A percentile compares a stretch with the other conserved stretches of the same genome.
Conservation (phyloP, 108 stramenopile species). For the Stephanodiscus minutulus region DNA sequence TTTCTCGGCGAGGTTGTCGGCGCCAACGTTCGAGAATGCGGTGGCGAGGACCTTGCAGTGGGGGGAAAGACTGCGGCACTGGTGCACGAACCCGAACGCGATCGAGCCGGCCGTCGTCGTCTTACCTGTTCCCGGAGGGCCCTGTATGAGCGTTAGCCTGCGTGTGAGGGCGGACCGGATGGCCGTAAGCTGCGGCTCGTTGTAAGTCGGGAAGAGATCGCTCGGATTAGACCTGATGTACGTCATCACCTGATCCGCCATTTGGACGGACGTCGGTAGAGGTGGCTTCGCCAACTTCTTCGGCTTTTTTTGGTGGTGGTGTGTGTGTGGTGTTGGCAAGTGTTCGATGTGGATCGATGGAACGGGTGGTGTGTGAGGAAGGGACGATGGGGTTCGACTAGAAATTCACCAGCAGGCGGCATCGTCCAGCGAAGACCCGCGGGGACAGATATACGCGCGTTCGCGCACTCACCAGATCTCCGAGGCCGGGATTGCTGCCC, state of each 20-base stretch:
- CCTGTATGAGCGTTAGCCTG: constrained; percentile 81
- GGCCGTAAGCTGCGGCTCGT: constrained; percentile 79
- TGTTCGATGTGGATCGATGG: too few relatives aligned
- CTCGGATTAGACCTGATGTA: constrained; percentile 68
- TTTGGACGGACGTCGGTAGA: constrained; percentile 59
- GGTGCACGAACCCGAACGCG: constrained; percentile 87
- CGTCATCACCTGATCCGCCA: constrained; percentile 66
- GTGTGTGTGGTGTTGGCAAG: too few relatives aligned
- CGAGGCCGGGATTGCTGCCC: constrained; percentile 52
- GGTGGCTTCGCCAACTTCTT: constrained; percentile 71
- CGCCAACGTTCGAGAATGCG: constrained; percentile 87
- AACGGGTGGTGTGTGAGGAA: not conserved
- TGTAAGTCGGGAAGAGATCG: constrained; percentile 61
- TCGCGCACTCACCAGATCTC: constrained; percentile 52
- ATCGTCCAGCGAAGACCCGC: too few relatives aligned
- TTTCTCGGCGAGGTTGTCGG: constrained; percentile 83
- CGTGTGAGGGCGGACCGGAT: constrained; percentile 80
- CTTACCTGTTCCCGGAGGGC: constrained; percentile 81
- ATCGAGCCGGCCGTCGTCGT: constrained; percentile 79
- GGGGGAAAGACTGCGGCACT: constrained; percentile 66
- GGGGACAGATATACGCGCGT: too few relatives aligned
- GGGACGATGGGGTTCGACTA: not conserved
- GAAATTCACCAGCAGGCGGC: not conserved
- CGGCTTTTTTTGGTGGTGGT: constrained; percentile 14
- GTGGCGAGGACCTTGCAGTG: constrained; percentile 83